A percentile compares a stretch with the other conserved stretches of the same genome.
phyloP scores from a whole-genome alignment of 129 eudicot genomes.

The Rutidosis leptorrhynchoides region DNA sequence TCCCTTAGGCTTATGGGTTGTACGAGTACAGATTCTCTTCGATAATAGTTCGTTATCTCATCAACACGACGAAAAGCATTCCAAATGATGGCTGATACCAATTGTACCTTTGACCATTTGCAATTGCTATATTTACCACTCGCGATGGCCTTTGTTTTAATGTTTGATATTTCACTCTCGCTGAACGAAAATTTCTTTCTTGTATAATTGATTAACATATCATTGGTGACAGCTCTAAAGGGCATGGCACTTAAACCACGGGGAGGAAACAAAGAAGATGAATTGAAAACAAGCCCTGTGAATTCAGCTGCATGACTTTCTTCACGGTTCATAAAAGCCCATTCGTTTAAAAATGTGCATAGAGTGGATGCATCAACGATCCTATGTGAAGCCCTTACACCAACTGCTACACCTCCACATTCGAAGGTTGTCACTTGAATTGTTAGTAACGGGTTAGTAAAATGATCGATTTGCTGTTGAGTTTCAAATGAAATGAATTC shows the following conservation, averaged over 20 bases:
- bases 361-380: conserved; percentile 20
- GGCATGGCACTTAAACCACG: neutral
- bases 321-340: conserved; percentile 17
- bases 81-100: conserved; percentile 23
- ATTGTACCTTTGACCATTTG: conserved; percentile 12
- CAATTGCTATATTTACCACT: neutral
- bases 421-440: too few species aligned
- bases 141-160: neutral
- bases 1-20: conserved; percentile 27
- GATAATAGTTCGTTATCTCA: neutral
- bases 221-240: neutral
- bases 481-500: conserved; percentile 12
- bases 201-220: neutral
- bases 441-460: conserved; percentile 17
- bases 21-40: neutral
- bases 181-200: conserved; percentile 6
- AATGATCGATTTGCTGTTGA: neutral
- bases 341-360: conserved; percentile 5
- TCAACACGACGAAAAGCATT: conserved; percentile 19
- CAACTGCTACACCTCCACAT: too few species aligned
- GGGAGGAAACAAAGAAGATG: conserved; percentile 5
- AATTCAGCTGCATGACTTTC: neutral
- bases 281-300: neutral
- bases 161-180: conserved; percentile 4
- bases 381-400: too few species aligned